Base-by-base conservation (phyloP, 1,284 basidiomycete genomes). In the Apiotrichum mycotoxinovorans region DNA sequence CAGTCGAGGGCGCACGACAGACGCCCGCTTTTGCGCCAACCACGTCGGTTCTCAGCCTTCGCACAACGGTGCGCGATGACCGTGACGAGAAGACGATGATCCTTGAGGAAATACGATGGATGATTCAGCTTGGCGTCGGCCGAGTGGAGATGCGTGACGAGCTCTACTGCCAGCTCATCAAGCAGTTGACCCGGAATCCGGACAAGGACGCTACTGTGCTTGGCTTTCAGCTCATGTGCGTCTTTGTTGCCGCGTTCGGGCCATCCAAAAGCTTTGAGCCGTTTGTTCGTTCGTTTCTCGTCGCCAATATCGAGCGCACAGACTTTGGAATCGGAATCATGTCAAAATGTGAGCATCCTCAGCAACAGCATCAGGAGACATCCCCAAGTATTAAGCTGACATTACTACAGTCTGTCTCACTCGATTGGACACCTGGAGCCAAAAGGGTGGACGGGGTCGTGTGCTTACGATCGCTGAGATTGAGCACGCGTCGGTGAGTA, bases 161-260 rank as follows among this genome's bases (percentile, higher is more conserved):
- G 78, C 86, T 93, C 48, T 96, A 90, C 67, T 92, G 89, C 66
- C 92, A 95, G 67, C 67, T 91, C 33, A 86, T 94, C 83, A 95
- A 95, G 73, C 92, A 95, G 76, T 77, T 95, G 20, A 89, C 83
- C 3, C 83, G 82, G 45, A 95, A 95, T 71, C 85, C 89, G 4
- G 87, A 82, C 71, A 79, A 85, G 83, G 89, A 92, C 67, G 87
- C 88, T 65, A 74, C 85, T 34, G 91, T 93, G 77, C 87, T 86
- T 65, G 92, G 91, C 27, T 95, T 91, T 88, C 92, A 95, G 70
- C 78, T 95, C 45, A 79, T 95, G 35, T 94, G 90, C 70, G 91
- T 94, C 0, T 78, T 93, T 27, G 80, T 93, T 18, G 83, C 89
- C 53, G 87, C 89, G 1, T 95, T 95, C 72, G 88, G 89, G 4